Conservation (phyloP, 2,329 filamentous ascomycete species). For the Atkinsonella hypoxylon region DNA sequence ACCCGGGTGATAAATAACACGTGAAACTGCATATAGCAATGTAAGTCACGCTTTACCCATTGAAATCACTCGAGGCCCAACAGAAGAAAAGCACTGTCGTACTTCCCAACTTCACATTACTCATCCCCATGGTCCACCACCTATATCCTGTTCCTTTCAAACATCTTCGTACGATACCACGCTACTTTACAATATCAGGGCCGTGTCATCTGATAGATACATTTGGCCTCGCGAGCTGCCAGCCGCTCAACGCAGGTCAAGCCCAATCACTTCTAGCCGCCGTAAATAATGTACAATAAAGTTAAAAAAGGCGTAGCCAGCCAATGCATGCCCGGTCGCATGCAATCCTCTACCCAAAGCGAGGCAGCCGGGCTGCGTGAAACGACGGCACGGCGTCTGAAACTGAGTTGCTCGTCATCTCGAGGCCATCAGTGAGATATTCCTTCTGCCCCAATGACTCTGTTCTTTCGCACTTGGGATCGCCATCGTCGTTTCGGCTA, state of each 20-base stretch:
- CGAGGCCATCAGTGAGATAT: neutral
- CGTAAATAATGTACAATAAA: neutral
- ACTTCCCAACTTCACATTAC: neutral
- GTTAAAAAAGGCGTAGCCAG: neutral
- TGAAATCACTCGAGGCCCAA: too few species aligned
- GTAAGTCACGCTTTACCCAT: neutral
- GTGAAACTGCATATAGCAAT: neutral
- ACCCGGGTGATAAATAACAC: neutral
- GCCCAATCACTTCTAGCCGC: neutral
- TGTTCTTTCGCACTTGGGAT: neutral
- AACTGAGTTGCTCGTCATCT: neutral
- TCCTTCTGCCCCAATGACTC: neutral
- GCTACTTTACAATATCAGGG: neutral
- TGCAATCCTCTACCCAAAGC: constrained; percentile 30
- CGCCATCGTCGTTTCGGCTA: neutral
- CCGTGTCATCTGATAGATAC: neutral
- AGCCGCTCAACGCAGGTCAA: neutral
- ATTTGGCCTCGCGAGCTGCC: neutral
- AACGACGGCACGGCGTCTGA: constrained; percentile 24
- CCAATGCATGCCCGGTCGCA: neutral
- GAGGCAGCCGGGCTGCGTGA: constrained; percentile 46
- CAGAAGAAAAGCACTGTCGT: too few species aligned
- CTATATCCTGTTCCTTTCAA: neutral
- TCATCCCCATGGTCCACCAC: neutral
- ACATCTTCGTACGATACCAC: neutral